Conservation (phyloP, 805 yeast species). For the Zygoascus flipseniorum region DNA sequence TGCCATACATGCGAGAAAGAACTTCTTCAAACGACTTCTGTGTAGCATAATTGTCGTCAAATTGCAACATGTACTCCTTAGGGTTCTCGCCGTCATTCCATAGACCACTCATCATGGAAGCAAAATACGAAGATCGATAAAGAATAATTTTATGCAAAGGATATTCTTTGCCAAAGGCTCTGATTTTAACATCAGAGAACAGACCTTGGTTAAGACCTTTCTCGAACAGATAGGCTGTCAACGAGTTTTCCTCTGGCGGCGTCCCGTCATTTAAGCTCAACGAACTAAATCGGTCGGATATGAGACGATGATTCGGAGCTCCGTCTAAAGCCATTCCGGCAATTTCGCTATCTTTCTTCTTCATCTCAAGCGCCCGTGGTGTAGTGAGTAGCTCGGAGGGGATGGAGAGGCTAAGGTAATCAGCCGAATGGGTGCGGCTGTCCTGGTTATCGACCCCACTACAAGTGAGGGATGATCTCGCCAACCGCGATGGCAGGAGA, state of each 20-base stretch:
- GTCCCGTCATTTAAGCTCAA: background rate
- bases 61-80: slow-evolving; percentile 23
- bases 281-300: background rate
- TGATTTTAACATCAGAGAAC: slow-evolving; percentile 20
- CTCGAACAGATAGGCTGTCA: slow-evolving; percentile 4
- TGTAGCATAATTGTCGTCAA: slow-evolving; percentile 33
- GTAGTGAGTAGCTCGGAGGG: no score
- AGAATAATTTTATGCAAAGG: slow-evolving; percentile 40
- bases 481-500: no score
- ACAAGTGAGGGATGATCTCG: no score
- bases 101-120: slow-evolving; percentile 34
- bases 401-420: no score
- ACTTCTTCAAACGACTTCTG: slow-evolving; percentile 42
- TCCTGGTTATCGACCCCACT: no score
- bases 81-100: slow-evolving; percentile 32
- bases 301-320: background rate
- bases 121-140: slow-evolving; percentile 40
- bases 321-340: background rate
- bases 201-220: slow-evolving; percentile 7
- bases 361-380: background rate
- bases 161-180: slow-evolving; percentile 39
- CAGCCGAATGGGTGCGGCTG: no score
- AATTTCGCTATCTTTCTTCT: background rate
- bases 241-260: background rate
- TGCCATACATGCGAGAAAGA: slow-evolving; percentile 41